These are phyloP conservation scores for Pyrus hybrid DNA, from an alignment of 331 rosid genomes.

Conservation along the genomic window DNA sequence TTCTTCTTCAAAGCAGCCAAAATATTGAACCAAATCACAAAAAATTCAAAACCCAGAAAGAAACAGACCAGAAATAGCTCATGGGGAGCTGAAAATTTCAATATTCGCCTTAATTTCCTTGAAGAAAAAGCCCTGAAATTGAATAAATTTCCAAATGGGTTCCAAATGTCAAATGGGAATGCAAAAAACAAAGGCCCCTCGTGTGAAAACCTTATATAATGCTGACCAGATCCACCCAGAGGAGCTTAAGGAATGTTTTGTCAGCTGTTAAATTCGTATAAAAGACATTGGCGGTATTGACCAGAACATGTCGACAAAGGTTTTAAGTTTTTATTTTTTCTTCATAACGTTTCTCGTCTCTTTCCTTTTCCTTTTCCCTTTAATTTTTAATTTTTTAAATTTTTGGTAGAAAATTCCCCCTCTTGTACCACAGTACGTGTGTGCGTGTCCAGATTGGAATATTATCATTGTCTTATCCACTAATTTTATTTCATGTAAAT, in stretches of 20 bases:
- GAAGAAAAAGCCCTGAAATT: neutral
- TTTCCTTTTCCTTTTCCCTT: neutral
- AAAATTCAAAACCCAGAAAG: conserved; percentile 6
- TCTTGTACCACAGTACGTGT: neutral
- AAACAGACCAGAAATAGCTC: conserved; percentile 10
- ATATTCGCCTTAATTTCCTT: neutral
- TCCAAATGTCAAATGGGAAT: conserved; percentile 3
- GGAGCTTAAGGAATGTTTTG: conserved; percentile 16
- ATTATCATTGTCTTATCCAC: no score
- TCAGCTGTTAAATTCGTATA: conserved; percentile 2
- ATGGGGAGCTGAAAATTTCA: conserved; percentile 13
- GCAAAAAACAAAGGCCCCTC: neutral
- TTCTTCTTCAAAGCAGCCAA: conserved; percentile 13
- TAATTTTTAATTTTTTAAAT: neutral
- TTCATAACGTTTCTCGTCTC: neutral
- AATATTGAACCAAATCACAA: conserved; percentile 17
- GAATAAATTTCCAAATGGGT: no score
- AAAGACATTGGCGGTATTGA: conserved; percentile 25
- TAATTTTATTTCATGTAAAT: no score
- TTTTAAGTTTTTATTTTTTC: neutral
- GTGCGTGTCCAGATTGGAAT: no score
- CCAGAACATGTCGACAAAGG: conserved; percentile 20
- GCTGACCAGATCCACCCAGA: conserved; percentile 51
- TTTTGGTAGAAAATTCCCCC: neutral
- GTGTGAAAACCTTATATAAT: conserved; percentile 14